Evolutionary conservation across 2,329 filamentous ascomycete species (phyloP), one percentile per base, ranked within the genome.

Genomic region (Mycosphaerella sp.): DNA sequence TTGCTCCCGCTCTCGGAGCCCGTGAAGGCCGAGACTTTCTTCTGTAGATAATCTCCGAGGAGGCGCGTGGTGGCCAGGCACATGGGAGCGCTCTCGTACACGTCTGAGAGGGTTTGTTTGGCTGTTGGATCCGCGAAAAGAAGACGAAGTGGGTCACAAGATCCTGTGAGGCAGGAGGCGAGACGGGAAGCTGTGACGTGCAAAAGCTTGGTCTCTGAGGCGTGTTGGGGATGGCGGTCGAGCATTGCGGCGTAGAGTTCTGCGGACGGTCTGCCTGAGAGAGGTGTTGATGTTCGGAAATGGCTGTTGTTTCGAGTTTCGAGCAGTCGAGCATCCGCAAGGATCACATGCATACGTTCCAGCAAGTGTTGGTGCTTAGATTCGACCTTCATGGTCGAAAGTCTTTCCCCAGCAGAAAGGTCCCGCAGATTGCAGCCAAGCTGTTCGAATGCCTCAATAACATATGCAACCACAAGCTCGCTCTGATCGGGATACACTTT

Each of bases 71-170:
- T 48, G n/a, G 53, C 53, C 38, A 31, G 53, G 32, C 42, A 45
- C 47, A 55, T 51, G 10, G 53, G 53, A 4, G 53, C 36, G 14
- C 36, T 39, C 14, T 51, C 53, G 48, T 55, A 55, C 34, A 43
- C 43, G n/a, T 51, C 48, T 34, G 54, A 36, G 26, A 57, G 17
- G 11, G 51, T 36, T 8, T 51, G 36, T 14, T 52, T 47, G 29
- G 43, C 36, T 11, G 32, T 42, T 3, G 39, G 38, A 12, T 41
- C 42, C 17, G 39, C 54, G 38, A 57, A 57, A 31, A 57, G 26
- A 23, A 57, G 45, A 42, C 41, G 17, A 2, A 57, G 21, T 12
- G 43, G 51, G 26, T 53, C 51, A 2, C 41, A 42, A 26, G 38
- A 34, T 4, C 51, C 54, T 36, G 31, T 48, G 6, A 57, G 45